Evolutionary conservation across 257 asterid genomes (phyloP).

Genomic region (Solanum neorickii): DNA sequence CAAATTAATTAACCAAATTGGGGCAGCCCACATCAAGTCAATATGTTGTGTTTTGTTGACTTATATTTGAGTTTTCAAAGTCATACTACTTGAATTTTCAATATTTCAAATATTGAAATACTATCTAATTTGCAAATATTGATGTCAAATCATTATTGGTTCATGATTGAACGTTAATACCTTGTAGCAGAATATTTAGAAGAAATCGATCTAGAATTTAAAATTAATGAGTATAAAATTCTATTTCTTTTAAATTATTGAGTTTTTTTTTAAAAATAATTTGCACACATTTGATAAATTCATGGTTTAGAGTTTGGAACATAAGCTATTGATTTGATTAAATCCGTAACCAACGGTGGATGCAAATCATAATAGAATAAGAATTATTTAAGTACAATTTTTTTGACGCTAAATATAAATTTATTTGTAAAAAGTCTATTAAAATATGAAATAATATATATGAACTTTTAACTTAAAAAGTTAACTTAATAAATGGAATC

Average conservation of each 20-base stretch:
- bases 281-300: background rate
- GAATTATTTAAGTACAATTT: background rate
- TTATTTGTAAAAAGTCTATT: no score
- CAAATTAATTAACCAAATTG: background rate
- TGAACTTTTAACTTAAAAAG: background rate
- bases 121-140: background rate
- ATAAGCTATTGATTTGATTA: background rate
- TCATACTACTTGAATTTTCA: background rate
- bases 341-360: background rate
- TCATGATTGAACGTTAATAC: background rate
- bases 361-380: background rate
- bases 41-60: background rate
- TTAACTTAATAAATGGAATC: background rate
- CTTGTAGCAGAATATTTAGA: background rate
- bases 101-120: background rate
- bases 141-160: background rate
- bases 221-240: background rate
- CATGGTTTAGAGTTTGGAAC: background rate
- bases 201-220: background rate
- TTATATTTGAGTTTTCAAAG: background rate
- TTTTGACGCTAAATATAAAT: no score
- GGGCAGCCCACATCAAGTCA: background rate
- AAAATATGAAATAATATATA: background rate
- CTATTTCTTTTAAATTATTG: background rate
- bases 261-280: rapidly evolving